These are phyloP conservation scores for Dothiorella sarmentorum DNA, from an alignment of 2,329 filamentous ascomycete genomes.

Conservation along the genomic window DNA sequence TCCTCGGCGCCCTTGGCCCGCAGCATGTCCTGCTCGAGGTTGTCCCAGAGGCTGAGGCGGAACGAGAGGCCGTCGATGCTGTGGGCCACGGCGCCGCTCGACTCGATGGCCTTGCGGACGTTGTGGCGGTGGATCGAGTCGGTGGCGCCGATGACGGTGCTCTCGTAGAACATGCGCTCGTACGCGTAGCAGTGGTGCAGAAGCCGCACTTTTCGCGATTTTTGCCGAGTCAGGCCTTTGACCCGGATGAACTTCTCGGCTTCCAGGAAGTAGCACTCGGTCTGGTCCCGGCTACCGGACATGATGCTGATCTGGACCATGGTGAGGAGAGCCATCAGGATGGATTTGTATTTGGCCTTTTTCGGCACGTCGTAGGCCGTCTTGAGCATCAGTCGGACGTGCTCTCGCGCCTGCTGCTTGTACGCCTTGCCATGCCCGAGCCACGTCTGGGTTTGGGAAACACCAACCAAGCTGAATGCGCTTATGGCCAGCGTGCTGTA, in stretches of 20 bases:
- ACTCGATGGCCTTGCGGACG: not conserved
- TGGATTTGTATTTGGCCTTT: not conserved
- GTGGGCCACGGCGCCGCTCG: not conserved
- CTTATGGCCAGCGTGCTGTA: not conserved
- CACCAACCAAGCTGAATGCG: not conserved
- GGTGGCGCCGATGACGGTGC: not conserved
- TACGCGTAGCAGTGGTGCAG: not conserved
- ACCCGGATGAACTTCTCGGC: not conserved
- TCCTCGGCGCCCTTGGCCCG: not conserved
- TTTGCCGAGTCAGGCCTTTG: not conserved
- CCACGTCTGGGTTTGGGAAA: not conserved
- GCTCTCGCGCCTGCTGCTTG: not conserved
- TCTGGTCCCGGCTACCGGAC: not conserved
- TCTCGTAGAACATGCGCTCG: not conserved
- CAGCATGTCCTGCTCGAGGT: not conserved
- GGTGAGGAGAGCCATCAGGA: not conserved
- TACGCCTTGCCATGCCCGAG: not conserved
- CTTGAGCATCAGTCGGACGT: not conserved
- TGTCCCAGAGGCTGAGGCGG: not conserved
- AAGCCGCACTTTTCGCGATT: not conserved
- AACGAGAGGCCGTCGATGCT: not conserved
- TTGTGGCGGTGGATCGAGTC: not conserved
- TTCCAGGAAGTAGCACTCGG: not conserved
- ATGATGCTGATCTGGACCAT: not conserved
- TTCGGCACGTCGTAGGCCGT: not conserved